Percentiles rank a stretch among this genome's conserved stretches.
These are phyloP conservation scores for Candida pseudoglaebosa DNA, from an alignment of 805 yeast genomes.

Conservation along the genomic window DNA sequence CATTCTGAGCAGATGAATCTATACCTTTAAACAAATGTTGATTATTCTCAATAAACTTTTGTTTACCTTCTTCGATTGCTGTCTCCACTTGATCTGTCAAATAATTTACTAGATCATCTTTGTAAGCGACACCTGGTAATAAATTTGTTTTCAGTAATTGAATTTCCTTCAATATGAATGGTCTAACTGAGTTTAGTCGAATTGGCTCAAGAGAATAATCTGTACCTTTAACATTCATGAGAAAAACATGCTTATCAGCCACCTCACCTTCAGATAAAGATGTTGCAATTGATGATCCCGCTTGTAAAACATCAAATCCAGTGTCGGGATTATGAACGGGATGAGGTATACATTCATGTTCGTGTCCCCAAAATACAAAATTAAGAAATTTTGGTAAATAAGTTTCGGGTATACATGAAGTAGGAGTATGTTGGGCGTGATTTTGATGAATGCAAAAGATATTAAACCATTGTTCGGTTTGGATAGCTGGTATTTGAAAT, in stretches of 20 bases:
- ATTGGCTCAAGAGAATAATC: conserved; percentile 58
- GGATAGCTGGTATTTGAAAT: conserved; percentile 64
- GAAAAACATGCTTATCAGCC: conserved; percentile 66
- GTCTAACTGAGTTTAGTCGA: conserved; percentile 68
- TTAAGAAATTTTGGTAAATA: conserved; percentile 80
- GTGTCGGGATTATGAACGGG: conserved; percentile 55
- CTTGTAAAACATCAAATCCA: conserved; percentile 78
- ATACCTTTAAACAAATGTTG: conserved; percentile 24
- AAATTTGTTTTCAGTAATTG: conserved; percentile 50
- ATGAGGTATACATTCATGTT: conserved; percentile 85
- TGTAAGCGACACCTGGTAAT: conserved; percentile 57
- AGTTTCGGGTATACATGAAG: conserved; percentile 79
- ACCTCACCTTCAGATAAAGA: conserved; percentile 84
- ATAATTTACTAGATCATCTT: conserved; percentile 55
- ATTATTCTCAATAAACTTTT: conserved; percentile 40
- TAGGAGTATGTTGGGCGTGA: conserved; percentile 74
- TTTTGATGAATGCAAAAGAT: conserved; percentile 89
- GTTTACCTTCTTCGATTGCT: conserved; percentile 57
- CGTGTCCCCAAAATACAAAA: conserved; percentile 94
- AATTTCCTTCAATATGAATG: conserved; percentile 72
- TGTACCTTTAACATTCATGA: conserved; percentile 60
- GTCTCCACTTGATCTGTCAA: conserved; percentile 61
- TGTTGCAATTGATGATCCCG: conserved; percentile 94
- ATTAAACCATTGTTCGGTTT: conserved; percentile 72
- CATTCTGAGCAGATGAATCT: conserved; percentile 9